A percentile compares a stretch with the other conserved stretches of the same genome.
These are phyloP conservation scores for Geranium rotundifolium DNA, from an alignment of 345 rosid genomes.

Conservation along the genomic window DNA sequence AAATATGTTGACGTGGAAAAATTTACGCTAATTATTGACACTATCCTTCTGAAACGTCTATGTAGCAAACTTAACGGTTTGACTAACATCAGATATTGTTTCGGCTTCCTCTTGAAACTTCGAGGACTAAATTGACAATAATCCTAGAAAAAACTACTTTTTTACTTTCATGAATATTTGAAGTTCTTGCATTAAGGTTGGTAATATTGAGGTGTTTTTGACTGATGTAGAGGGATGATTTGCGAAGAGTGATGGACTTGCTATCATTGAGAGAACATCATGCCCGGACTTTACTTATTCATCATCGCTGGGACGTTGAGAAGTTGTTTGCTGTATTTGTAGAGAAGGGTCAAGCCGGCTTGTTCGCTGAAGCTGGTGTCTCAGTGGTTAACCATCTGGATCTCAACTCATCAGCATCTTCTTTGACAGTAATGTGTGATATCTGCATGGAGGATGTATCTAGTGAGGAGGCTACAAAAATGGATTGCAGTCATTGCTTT, in stretches of 20 bases:
- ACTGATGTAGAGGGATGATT: slow-evolving; percentile 38
- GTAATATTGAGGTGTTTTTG: slow-evolving; percentile 1
- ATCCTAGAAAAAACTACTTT: too few species aligned
- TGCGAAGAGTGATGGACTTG: slow-evolving; percentile 68
- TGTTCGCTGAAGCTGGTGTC: slow-evolving; percentile 73
- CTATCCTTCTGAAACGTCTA: too few species aligned
- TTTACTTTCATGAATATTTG: too few species aligned
- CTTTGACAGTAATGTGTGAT: slow-evolving; percentile 40
- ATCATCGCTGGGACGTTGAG: slow-evolving; percentile 77
- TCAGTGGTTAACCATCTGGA: slow-evolving; percentile 35
- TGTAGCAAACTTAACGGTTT: too few species aligned
- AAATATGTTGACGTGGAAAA: too few species aligned
- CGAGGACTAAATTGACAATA: too few species aligned
- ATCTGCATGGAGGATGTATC: slow-evolving; percentile 72
- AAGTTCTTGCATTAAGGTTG: not conserved
- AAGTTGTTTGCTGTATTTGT: slow-evolving; percentile 49
- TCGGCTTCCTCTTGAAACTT: too few species aligned
- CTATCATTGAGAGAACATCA: slow-evolving; percentile 70
- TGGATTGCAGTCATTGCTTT: slow-evolving; percentile 82
- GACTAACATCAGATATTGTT: too few species aligned
- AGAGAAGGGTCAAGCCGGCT: slow-evolving; percentile 47
- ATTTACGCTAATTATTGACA: too few species aligned
- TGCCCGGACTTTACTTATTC: slow-evolving; percentile 72
- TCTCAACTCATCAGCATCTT: slow-evolving; percentile 7
- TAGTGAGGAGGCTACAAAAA: slow-evolving; percentile 39